phyloP scores from a whole-genome alignment of 2,329 filamentous ascomycete genomes.

The Stemphylium vesicarium region DNA sequence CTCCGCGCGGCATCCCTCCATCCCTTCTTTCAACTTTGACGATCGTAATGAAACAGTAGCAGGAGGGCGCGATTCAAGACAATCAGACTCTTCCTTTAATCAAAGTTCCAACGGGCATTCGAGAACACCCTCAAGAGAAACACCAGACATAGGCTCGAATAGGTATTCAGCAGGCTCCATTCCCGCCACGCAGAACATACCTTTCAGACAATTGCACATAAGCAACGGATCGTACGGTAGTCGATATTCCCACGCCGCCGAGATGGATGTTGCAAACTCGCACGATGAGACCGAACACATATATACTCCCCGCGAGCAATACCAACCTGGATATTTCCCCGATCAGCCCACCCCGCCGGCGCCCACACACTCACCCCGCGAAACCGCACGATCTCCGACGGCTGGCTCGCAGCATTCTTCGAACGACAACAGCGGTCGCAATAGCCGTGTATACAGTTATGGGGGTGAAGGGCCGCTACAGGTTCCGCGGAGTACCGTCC shows the following conservation, averaged over 20 bases:
- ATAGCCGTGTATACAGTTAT: constrained; percentile 38
- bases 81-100: constrained; percentile 43
- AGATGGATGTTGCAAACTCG: constrained; percentile 37
- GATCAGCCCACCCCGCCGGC: constrained; percentile 35
- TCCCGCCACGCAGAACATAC: constrained; percentile 42
- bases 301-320: constrained; percentile 30
- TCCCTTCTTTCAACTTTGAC: constrained; percentile 42
- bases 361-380: constrained; percentile 30
- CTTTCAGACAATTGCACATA: constrained; percentile 44
- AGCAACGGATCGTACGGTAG: constrained; percentile 39
- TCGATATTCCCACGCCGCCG: constrained; percentile 42
- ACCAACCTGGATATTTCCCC: constrained; percentile 25
- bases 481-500: constrained; percentile 63
- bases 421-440: constrained; percentile 36
- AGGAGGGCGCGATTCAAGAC: constrained; percentile 41
- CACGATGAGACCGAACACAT: constrained; percentile 32
- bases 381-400: constrained; percentile 32
- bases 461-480: constrained; percentile 41
- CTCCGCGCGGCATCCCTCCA: constrained; percentile 25
- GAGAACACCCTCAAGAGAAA: constrained; percentile 45
- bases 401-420: constrained; percentile 42
- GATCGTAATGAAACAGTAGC: constrained; percentile 39
- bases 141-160: constrained; percentile 31
- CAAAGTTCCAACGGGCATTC: constrained; percentile 45
- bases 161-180: constrained; percentile 33